Base-by-base conservation (phyloP, 177 flowering plant species). In the Tripterygium wilfordii region DNA sequence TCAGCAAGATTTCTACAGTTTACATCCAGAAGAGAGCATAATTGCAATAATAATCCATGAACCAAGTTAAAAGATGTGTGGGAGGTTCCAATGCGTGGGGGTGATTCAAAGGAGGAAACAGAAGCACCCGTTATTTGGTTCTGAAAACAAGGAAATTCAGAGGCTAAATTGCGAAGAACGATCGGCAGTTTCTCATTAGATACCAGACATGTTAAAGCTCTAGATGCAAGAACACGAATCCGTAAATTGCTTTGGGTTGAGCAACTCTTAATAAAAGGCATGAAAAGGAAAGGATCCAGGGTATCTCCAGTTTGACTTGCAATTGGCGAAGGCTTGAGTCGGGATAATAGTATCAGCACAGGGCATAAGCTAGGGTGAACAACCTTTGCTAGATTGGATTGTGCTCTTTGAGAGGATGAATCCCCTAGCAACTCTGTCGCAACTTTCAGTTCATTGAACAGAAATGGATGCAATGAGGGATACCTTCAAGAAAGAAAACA, bases 301-400 rank as follows among this genome's bases (percentile, higher is more conserved):
- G 64, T 49, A 67, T 87, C 96, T 45, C 84, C 89, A 25, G 68
- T 62, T 64, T 85, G 96, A 70, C 83, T 68, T 49, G 82, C 67
- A 24, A 81, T 65, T 25, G 85, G 42, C 38, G 99, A 90, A 42
- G 99, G 96, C 79, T 87, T 94, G 44, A 94, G 96, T 65, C 97
- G 75, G 15, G 95, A 94, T 60, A 94, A 60, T 45, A 94, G 86
- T 57, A 90, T 89, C 31, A 94, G 74, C 49, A 94, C 48, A 12
- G 97, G 99, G 54, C 92, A 94, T 63, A 94, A 70, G 68, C 97
- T 94, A 41, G 99, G 99, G 43, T 94, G 97, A 50, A 89, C 92
- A 57, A 54, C 78, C 32, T 66, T 81, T 24, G 71, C 74, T 43
- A 86, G 61, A 63, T 79, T 79, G 54, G 69, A 64, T 46, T 57